These are phyloP conservation scores for Cladosporium sp. DNA, from an alignment of 2,329 filamentous ascomycete genomes.

Conservation along the genomic window DNA sequence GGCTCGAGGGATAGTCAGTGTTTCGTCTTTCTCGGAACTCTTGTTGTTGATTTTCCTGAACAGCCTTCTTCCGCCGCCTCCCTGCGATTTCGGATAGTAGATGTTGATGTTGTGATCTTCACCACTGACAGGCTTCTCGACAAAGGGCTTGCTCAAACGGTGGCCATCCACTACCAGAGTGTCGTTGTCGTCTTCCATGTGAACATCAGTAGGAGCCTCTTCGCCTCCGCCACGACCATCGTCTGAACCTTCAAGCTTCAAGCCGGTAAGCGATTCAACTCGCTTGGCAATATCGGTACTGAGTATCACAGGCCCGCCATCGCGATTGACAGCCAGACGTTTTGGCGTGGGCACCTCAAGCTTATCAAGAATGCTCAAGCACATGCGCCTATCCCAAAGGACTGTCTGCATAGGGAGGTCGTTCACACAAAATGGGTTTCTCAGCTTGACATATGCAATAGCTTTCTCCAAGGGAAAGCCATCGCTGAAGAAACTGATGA, in stretches of 20 bases:
- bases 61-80: conserved; percentile 83
- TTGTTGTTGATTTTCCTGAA: conserved; percentile 99
- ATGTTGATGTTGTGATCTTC: conserved; percentile 99
- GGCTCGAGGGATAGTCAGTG: conserved; percentile 70
- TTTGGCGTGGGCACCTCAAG: conserved; percentile 86
- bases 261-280: conserved; percentile 74
- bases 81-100: conserved; percentile 83
- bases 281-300: conserved; percentile 76
- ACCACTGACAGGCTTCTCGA: conserved; percentile 96
- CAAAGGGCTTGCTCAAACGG: conserved; percentile 83
- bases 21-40: conserved; percentile 87
- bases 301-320: conserved; percentile 78
- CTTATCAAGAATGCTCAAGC: conserved; percentile 80
- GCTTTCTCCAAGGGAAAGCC: conserved; percentile 96
- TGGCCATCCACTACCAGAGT: conserved; percentile 82
- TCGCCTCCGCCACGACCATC: conserved; percentile 61
- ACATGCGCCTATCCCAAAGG: conserved; percentile 90
- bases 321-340: conserved; percentile 84
- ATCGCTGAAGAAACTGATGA: conserved; percentile 98
- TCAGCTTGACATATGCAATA: conserved; percentile 87
- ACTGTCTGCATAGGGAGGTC: conserved; percentile 97
- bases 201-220: conserved; percentile 61
- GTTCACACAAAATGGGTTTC: conserved; percentile 96
- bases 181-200: conserved; percentile 86
- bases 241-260: conserved; percentile 67